Evolutionary conservation across 306 rosid species (phyloP), one percentile per base, ranked within the genome.

Genomic region (Hippophae tibetana): DNA sequence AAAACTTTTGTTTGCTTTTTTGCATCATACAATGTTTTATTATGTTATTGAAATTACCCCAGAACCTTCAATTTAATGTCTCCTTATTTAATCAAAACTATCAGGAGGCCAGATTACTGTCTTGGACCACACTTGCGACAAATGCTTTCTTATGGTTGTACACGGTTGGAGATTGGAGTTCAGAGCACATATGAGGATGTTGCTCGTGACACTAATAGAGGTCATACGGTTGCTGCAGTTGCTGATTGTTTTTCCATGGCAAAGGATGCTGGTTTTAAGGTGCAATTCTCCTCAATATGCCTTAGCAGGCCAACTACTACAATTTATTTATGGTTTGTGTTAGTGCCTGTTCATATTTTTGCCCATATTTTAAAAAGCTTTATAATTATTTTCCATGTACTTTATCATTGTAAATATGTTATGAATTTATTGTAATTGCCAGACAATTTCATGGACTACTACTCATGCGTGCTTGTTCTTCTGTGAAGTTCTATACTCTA

Each of bases 141-240:
- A 61, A 88, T 92, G 99, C 99, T 92, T 69, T 69, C 78, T 55
- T 92, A 92, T 66, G 99, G 99, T 25, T 92, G 99, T 67, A 88
- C 99, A 6, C 76, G 99, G 23, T 63, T 92, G 79, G 99, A 92
- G 74, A 88, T 92, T 70, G 96, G 99, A 72, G 96, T 92, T 62
- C 99, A 92, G 69, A 92, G 99, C 75, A 92, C 99, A 42, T 90
- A 90, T 64, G 96, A 88, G 84, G 99, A 92, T 76, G 99, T 92
- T 52, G 99, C 99, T 46, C 90, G 85, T 51, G 99, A 92, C 78
- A 88, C 93, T 62, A 92, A 88, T 60, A 85, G 99, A 78, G 99
- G 99, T 40, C 99, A 92, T 71, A 92, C 99, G 0, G 94, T 86
- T 61, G 95, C 95, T 66, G 93, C 96, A 60, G 99, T 92, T 38